Evolutionary conservation across 2,329 filamentous ascomycete species (phyloP).

Genomic region (Cyphellophora attinorum): DNA sequence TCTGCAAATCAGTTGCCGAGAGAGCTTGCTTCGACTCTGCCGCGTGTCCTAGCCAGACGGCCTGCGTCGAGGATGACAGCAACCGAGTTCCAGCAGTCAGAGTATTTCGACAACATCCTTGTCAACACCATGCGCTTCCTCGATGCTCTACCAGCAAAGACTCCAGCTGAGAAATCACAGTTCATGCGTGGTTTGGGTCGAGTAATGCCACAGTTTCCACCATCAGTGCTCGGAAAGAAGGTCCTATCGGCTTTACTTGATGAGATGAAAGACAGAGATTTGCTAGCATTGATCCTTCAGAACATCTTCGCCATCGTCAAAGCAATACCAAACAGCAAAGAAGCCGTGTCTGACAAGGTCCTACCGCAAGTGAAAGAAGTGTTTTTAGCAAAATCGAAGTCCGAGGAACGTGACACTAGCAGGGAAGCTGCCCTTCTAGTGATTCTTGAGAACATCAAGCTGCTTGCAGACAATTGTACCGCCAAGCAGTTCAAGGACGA

Average conservation of each 20-base stretch:
- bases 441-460: constrained; percentile 69
- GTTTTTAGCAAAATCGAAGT: constrained; percentile 52
- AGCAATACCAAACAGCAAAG: constrained; percentile 64
- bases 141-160: constrained; percentile 85
- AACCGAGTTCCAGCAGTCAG: constrained; percentile 84
- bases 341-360: constrained; percentile 74
- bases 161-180: constrained; percentile 76
- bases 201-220: constrained; percentile 84
- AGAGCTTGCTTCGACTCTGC: constrained; percentile 70
- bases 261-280: constrained; percentile 83
- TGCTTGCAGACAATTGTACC: constrained; percentile 69
- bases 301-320: constrained; percentile 88
- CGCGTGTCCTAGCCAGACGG: constrained; percentile 74
- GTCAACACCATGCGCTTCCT: constrained; percentile 94
- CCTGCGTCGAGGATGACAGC: constrained; percentile 82
- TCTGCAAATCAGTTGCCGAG: constrained; percentile 69
- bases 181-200: constrained; percentile 84
- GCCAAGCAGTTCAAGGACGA: constrained; percentile 96
- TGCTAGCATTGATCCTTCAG: constrained; percentile 74
- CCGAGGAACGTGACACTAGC: constrained; percentile 65
- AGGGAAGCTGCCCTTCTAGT: constrained; percentile 89
- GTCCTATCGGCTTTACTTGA: constrained; percentile 80
- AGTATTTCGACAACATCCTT: constrained; percentile 94
- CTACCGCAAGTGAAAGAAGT: constrained; percentile 77
- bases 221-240: constrained; percentile 90